Conservation (phyloP, 192 early-diverging fungal genomes). For the Podila epicladia region DNA sequence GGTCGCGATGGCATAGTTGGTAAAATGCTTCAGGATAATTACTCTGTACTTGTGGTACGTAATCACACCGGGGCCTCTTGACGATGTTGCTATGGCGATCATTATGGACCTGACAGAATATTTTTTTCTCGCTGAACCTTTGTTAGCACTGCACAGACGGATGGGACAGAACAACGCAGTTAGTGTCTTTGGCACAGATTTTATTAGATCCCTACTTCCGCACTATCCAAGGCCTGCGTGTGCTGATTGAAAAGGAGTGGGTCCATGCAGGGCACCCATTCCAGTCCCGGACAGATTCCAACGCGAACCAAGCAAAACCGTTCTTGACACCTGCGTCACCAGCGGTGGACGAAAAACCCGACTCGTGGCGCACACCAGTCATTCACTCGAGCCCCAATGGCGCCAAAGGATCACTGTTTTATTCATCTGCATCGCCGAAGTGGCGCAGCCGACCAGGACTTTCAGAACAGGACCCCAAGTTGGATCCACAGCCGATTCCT, state of each 20-base stretch:
- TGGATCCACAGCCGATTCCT: conserved; percentile 5
- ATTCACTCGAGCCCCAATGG: conserved; percentile 45
- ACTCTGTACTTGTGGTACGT: conserved; percentile 53
- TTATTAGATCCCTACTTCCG: conserved; percentile 54
- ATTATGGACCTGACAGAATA: no score
- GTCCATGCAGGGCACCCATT: conserved; percentile 53
- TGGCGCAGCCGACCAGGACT: neutral
- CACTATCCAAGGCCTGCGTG: conserved; percentile 49
- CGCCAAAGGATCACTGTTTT: conserved; percentile 22
- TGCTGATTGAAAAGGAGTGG: conserved; percentile 59
- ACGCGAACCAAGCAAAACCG: conserved; percentile 9
- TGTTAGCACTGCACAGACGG: conserved; percentile 57
- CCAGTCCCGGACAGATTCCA: conserved; percentile 30
- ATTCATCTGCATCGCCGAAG: conserved; percentile 2
- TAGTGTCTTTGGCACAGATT: conserved; percentile 55
- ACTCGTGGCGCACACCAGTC: conserved; percentile 1
- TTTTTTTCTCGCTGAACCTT: no score
- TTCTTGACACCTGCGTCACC: neutral
- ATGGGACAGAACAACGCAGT: conserved; percentile 58
- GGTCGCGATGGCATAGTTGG: conserved; percentile 51
- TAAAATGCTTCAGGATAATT: conserved; percentile 39
- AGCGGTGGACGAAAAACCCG: neutral
- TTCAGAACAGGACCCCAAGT: conserved; percentile 1
- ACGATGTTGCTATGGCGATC: neutral
- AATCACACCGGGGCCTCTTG: neutral